Evolutionary conservation across 805 yeast species (phyloP), one percentile per base, ranked within the genome.

Genomic region (Myxozyma mucilagina): DNA sequence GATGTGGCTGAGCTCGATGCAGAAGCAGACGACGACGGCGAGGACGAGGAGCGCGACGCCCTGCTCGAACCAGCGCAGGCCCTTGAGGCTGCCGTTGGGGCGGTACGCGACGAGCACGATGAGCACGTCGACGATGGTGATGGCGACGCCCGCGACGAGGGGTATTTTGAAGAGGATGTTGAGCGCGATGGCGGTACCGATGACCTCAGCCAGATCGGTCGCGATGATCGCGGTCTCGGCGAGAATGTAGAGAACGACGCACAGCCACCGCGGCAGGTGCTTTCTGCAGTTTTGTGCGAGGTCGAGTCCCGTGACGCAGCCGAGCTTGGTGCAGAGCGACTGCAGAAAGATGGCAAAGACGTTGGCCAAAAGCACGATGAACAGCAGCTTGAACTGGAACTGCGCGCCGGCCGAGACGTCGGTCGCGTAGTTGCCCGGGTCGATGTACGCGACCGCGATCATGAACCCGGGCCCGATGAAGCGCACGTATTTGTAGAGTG

Each of bases 391-490:
- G 73, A 87, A 93, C 67, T 87, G 84, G 72, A 87, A 90, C 31
- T 89, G 87, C 36, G 96, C 87, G n/a, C 96, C 96, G 1, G 96
- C 94, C 8, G 94, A 88, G 14, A 93, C 97, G 9, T 94, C 96
- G 0, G 97, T 90, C 42, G 97, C 87, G 74, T 92, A 93, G 75
- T 94, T 93, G 4, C 99, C 99, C 0, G 99, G 98, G 70, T 93
- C 98, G 90, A 94, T 90, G 73, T 92, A 94, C 0, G 97, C 93
- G 38, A 93, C 97, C 4, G 92, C 82, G 1, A 94, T 96, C 96
- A 93, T 87, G 51, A 93, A 77, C 0, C 99, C 98, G 0, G 98
- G 98, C 0, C 98, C 98, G 14, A 93, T 79, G 72, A 88, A 89
- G 64, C 79, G 75, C 44, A 79, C 74, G 72, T 86, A 88, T 67